Evolutionary conservation across 139 green algal genomes (phyloP).

Genomic region (Auxenochlorella pyrenoidosa): DNA sequence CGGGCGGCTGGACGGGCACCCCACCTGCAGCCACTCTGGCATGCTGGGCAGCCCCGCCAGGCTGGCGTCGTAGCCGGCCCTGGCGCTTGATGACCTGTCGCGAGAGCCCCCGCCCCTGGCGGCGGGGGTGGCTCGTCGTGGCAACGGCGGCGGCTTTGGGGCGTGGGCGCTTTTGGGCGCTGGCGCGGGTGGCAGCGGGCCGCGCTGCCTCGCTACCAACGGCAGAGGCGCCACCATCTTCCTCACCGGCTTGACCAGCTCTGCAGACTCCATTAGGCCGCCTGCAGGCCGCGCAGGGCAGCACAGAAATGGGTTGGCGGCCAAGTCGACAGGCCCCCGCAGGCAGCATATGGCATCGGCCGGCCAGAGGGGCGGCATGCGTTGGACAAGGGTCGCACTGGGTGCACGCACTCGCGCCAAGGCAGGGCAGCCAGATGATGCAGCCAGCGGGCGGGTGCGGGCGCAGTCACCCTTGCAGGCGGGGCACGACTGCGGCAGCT

Average conservation of each 20-base stretch:
- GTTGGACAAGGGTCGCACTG: too few species aligned
- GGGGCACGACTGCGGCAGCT: not conserved
- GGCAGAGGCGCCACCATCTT: not conserved
- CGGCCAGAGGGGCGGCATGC: too few species aligned
- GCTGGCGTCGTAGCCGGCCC: not conserved
- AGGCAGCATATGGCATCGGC: too few species aligned
- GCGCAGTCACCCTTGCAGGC: conserved; percentile 1
- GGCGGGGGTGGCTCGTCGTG: not conserved
- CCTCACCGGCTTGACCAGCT: not conserved
- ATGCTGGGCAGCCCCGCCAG: too few species aligned
- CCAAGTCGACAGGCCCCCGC: too few species aligned
- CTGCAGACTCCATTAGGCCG: not conserved
- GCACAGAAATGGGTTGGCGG: not conserved
- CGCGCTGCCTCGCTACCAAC: not conserved
- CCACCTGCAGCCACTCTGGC: not conserved
- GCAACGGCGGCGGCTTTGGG: not conserved
- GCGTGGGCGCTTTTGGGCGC: too few species aligned
- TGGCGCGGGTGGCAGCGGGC: not conserved
- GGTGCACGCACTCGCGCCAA: too few species aligned
- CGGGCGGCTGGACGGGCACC: too few species aligned
- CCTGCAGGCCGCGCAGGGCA: not conserved
- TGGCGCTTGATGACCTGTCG: not conserved
- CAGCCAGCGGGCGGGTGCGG: too few species aligned
- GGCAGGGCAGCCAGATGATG: too few species aligned
- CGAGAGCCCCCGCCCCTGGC: not conserved